Conservation (phyloP, 2,329 filamentous ascomycete genomes). For the Monilinia fructicola region DNA sequence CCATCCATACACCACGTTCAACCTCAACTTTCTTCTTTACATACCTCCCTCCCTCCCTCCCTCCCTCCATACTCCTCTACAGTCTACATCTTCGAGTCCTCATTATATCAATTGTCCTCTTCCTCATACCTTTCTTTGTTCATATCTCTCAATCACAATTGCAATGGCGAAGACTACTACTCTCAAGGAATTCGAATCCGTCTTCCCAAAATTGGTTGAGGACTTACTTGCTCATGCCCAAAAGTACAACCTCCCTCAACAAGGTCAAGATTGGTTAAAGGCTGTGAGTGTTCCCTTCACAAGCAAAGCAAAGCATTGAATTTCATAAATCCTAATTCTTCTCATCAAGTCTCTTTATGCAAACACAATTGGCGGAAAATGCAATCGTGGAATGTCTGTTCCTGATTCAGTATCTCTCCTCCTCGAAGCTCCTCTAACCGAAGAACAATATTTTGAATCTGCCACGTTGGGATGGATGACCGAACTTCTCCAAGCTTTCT, state of each 20-base stretch:
- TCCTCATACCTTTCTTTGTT: neutral
- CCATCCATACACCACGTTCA: neutral
- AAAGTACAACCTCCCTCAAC: constrained; percentile 78
- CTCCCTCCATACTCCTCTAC: neutral
- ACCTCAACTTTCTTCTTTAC: neutral
- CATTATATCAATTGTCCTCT: neutral
- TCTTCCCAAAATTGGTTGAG: constrained; percentile 83
- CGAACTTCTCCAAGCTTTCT: constrained; percentile 97
- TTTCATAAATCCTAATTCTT: constrained; percentile 22
- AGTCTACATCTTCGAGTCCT: neutral
- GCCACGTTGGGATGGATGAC: constrained; percentile 95
- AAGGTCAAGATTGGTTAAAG: constrained; percentile 84
- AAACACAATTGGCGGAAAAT: constrained; percentile 93
- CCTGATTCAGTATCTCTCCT: constrained; percentile 86
- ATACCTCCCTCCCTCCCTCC: neutral
- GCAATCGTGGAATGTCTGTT: constrained; percentile 97
- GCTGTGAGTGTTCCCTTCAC: constrained; percentile 30
- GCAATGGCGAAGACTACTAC: constrained; percentile 70
- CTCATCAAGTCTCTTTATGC: constrained; percentile 67
- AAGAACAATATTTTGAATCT: constrained; percentile 84
- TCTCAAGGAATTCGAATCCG: constrained; percentile 81
- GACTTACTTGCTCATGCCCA: constrained; percentile 77
- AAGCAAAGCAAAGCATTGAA: constrained; percentile 3
- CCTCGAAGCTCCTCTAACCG: constrained; percentile 66
- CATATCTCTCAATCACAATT: constrained; percentile 14